These are phyloP conservation scores for Rubus parviflorus DNA, from an alignment of 306 rosid species.

Conservation along the genomic window DNA sequence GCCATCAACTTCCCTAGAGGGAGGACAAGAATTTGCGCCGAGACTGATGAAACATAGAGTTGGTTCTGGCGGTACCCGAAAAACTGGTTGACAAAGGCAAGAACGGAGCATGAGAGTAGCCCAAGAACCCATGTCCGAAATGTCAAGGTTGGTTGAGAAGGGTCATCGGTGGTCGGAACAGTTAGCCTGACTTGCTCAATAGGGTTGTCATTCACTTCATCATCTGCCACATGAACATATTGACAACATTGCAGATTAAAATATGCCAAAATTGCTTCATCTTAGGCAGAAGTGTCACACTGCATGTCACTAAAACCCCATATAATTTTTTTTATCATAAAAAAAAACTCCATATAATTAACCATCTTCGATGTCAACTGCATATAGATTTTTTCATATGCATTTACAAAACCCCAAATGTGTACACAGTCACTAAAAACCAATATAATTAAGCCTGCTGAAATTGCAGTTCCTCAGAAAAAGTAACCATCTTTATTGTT, in stretches of 20 bases:
- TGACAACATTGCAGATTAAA: neutral
- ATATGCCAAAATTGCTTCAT: neutral
- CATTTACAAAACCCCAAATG: neutral
- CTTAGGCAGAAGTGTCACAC: neutral
- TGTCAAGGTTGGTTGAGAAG: constrained; percentile 62
- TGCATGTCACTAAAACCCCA: neutral
- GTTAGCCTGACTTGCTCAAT: constrained; percentile 88
- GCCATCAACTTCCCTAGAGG: constrained; percentile 91
- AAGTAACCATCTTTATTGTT: neutral
- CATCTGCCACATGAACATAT: constrained; percentile 31
- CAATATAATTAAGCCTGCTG: neutral
- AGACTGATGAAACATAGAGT: constrained; percentile 48
- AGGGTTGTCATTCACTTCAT: constrained; percentile 58
- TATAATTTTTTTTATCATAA: no score
- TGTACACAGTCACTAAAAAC: no score
- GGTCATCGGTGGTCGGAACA: constrained; percentile 65
- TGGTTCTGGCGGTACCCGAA: constrained; percentile 65
- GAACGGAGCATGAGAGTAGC: constrained; percentile 48
- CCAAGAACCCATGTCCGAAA: constrained; percentile 91
- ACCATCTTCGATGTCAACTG: neutral
- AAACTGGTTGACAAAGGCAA: constrained; percentile 77
- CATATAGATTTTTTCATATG: neutral
- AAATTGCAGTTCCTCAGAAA: neutral
- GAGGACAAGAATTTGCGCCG: constrained; percentile 70
- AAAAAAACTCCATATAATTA: neutral